phyloP scores from a whole-genome alignment of 306 rosid genomes.

The Pterocarpus macrocarpus region DNA sequence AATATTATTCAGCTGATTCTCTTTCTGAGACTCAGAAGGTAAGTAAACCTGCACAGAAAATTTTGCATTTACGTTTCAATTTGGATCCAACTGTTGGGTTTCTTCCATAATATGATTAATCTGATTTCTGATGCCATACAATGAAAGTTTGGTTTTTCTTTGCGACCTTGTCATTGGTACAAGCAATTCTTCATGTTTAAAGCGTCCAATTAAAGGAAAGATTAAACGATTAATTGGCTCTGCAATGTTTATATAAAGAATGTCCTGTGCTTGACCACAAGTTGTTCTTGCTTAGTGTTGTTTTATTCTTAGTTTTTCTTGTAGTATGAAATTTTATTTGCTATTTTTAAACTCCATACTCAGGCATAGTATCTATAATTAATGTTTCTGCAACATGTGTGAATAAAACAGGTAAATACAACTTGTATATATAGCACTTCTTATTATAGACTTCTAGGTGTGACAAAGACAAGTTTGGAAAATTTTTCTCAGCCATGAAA shows the following conservation, averaged over 20 bases:
- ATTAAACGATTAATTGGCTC: slow-evolving; percentile 9
- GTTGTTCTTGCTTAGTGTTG: not conserved
- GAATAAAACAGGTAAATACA: not conserved
- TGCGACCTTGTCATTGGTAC: slow-evolving; percentile 12
- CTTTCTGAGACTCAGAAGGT: slow-evolving; percentile 84
- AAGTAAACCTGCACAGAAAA: slow-evolving; percentile 14
- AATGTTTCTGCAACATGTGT: not conserved
- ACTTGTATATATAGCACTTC: slow-evolving; percentile 2
- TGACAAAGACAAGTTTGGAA: not conserved
- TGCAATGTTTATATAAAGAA: slow-evolving; percentile 14
- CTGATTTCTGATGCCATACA: slow-evolving; percentile 17
- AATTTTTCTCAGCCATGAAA: not conserved
- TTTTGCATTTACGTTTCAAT: slow-evolving; percentile 39
- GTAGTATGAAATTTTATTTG: not conserved
- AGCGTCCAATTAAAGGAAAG: not conserved
- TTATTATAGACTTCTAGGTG: not conserved
- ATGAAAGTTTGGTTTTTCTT: not conserved
- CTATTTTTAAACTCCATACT: slow-evolving; percentile 7
- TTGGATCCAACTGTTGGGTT: slow-evolving; percentile 31
- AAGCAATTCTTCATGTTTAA: slow-evolving; percentile 30
- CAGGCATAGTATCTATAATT: slow-evolving; percentile 13
- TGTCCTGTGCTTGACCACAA: not conserved
- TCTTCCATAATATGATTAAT: slow-evolving; percentile 39
- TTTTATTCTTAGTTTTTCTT: slow-evolving; percentile 12
- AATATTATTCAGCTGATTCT: slow-evolving; percentile 71